phyloP scores from a whole-genome alignment of 1,284 basidiomycete genomes.

The Boletellus deceptivus region DNA sequence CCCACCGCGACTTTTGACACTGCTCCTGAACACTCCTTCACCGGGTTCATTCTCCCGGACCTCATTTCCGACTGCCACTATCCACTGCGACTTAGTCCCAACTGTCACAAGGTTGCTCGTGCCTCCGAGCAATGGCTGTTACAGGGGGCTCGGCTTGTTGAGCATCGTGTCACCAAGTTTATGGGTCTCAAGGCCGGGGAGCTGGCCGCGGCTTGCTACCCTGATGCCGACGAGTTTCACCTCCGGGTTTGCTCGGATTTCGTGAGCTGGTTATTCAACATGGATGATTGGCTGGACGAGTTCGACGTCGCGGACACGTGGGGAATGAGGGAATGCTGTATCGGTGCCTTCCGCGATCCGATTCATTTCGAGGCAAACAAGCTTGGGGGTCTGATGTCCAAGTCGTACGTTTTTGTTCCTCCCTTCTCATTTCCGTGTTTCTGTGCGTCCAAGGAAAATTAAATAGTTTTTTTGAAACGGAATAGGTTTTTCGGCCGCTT shows the following conservation, averaged over 20 bases:
- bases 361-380: slow-evolving; percentile 45
- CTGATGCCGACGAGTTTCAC: slow-evolving; percentile 48
- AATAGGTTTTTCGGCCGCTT: slow-evolving; percentile 53
- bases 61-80: slow-evolving; percentile 61
- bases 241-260: slow-evolving; percentile 63
- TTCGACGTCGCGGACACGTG: slow-evolving; percentile 35
- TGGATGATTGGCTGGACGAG: slow-evolving; percentile 58
- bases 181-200: slow-evolving; percentile 63
- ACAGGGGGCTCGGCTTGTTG: slow-evolving; percentile 47
- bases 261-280: slow-evolving; percentile 56
- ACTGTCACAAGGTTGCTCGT: slow-evolving; percentile 53
- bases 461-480: slow-evolving; percentile 4
- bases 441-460: background rate
- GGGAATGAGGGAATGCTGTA: slow-evolving; percentile 45
- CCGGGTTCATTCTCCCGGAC: slow-evolving; percentile 62
- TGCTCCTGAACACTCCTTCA: slow-evolving; percentile 5
- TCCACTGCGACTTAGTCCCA: slow-evolving; percentile 48
- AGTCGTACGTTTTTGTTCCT: slow-evolving; percentile 44
- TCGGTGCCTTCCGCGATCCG: slow-evolving; percentile 51
- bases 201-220: slow-evolving; percentile 65
- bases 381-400: slow-evolving; percentile 49
- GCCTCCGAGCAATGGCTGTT: slow-evolving; percentile 62
- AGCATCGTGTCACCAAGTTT: slow-evolving; percentile 49
- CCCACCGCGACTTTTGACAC: slow-evolving; percentile 24
- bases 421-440: slow-evolving; percentile 9